Evolutionary conservation across 495 filamentous ascomycete genomes (phyloP).

Genomic region (Talaromyces ruber): DNA sequence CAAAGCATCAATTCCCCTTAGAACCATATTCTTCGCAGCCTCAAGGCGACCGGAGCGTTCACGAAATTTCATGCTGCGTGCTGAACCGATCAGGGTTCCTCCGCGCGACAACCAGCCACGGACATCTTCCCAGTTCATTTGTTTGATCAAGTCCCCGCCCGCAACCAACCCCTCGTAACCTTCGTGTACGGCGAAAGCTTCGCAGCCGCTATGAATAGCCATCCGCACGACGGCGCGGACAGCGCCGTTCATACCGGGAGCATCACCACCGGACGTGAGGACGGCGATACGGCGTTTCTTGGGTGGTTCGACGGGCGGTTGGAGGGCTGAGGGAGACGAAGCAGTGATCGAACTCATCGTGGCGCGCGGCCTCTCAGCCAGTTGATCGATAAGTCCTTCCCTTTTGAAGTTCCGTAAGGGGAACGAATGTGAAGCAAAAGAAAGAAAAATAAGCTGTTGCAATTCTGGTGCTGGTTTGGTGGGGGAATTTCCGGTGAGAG

Average conservation of each 20-base stretch:
- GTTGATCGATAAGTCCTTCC: neutral
- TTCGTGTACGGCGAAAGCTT: slow-evolving; percentile 84
- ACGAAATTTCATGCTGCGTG: slow-evolving; percentile 81
- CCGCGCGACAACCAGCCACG: slow-evolving; percentile 91
- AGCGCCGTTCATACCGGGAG: slow-evolving; percentile 95
- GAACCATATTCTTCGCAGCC: slow-evolving; percentile 88
- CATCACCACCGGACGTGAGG: slow-evolving; percentile 96
- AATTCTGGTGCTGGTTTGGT: neutral
- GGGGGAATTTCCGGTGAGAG: slow-evolving; percentile 8
- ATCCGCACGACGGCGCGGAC: slow-evolving; percentile 92
- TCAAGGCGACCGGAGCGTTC: slow-evolving; percentile 72
- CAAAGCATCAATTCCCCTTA: slow-evolving; percentile 89
- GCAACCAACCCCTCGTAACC: slow-evolving; percentile 94
- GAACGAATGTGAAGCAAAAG: neutral
- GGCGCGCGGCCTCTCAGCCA: neutral
- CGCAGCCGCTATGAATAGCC: slow-evolving; percentile 78
- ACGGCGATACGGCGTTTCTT: slow-evolving; percentile 81
- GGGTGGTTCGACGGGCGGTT: slow-evolving; percentile 24
- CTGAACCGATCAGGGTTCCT: slow-evolving; percentile 94
- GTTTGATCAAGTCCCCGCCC: slow-evolving; percentile 77
- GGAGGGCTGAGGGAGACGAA: neutral
- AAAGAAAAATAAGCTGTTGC: neutral
- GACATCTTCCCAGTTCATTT: slow-evolving; percentile 90
- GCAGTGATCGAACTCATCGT: slow-evolving; percentile 2
- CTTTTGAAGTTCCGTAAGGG: neutral